These are phyloP conservation scores for Carex littledalei DNA, from an alignment of 176 grass and related monocot genomes.

Conservation along the genomic window DNA sequence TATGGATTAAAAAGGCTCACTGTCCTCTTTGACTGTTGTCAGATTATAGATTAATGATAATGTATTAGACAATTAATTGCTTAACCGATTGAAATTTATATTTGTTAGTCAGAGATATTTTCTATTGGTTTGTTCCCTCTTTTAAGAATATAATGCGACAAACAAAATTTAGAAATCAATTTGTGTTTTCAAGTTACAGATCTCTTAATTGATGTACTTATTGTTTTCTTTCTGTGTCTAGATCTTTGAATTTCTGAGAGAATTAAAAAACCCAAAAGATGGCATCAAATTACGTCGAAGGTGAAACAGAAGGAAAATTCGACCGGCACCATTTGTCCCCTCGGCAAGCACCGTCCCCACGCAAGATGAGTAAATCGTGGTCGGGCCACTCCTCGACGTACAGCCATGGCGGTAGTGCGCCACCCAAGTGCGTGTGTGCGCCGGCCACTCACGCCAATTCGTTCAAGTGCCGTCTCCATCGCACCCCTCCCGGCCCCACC, in stretches of 20 bases:
- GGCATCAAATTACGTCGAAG: conserved; percentile 76
- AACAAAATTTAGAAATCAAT: not conserved
- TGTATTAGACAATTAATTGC: not conserved
- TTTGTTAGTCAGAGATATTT: not conserved
- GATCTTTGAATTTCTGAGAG: not conserved
- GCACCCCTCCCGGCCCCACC: conserved; percentile 2
- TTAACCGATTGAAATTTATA: too few relatives aligned
- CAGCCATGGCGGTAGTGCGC: conserved; percentile 19
- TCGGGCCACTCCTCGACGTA: conserved; percentile 29
- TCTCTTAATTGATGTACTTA: not conserved
- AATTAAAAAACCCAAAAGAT: conserved; percentile 3
- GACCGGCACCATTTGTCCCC: conserved; percentile 18
- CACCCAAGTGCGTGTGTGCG: conserved; percentile 73
- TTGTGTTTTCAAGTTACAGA: not conserved
- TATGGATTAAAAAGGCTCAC: not conserved
- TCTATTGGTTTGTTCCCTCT: not conserved
- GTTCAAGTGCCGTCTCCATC: conserved; percentile 95
- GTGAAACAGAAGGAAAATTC: conserved; percentile 35
- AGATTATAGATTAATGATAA: not conserved
- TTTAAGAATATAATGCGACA: not conserved
- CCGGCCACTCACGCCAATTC: conserved; percentile 73
- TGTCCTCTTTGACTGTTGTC: not conserved
- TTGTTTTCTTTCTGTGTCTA: not conserved
- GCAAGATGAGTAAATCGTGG: conserved; percentile 29
- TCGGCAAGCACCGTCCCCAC: conserved; percentile 34